Conservation (phyloP, 2,329 filamentous ascomycete species). For the Cordyceps cicadae region DNA sequence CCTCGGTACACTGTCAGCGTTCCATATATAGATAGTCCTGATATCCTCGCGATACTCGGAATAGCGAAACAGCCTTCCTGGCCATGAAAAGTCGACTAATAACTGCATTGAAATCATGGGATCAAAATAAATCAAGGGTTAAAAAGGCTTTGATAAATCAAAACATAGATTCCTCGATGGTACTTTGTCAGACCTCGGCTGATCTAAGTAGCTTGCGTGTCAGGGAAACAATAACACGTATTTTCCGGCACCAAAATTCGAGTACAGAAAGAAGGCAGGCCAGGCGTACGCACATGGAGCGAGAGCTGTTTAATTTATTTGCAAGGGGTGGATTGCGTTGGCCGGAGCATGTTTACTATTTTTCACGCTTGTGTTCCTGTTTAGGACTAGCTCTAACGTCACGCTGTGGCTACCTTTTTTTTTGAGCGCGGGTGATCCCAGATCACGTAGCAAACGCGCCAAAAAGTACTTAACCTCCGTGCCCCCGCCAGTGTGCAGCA, state of each 20-base stretch:
- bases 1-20: too few species aligned
- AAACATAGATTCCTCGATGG: not conserved
- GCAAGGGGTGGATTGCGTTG: not conserved
- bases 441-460: constrained; percentile 35
- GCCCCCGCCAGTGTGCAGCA: constrained; percentile 34
- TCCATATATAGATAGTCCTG: too few species aligned
- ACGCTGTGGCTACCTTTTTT: constrained; percentile 18
- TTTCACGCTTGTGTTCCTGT: constrained; percentile 24
- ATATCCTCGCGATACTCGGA: too few species aligned
- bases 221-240: not conserved
- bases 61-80: too few species aligned
- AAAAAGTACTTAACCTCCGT: constrained; percentile 50
- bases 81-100: not conserved
- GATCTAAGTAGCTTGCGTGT: not conserved
- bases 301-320: constrained; percentile 7
- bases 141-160: not conserved
- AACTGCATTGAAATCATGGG: not conserved
- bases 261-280: not conserved
- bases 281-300: not conserved
- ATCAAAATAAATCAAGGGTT: not conserved
- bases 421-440: constrained; percentile 38
- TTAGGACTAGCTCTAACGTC: constrained; percentile 24
- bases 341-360: constrained; percentile 20
- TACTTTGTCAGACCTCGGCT: not conserved
- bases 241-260: not conserved